Evolutionary conservation across 257 asterid genomes (phyloP).

Genomic region (Plectranthus barbatus): DNA sequence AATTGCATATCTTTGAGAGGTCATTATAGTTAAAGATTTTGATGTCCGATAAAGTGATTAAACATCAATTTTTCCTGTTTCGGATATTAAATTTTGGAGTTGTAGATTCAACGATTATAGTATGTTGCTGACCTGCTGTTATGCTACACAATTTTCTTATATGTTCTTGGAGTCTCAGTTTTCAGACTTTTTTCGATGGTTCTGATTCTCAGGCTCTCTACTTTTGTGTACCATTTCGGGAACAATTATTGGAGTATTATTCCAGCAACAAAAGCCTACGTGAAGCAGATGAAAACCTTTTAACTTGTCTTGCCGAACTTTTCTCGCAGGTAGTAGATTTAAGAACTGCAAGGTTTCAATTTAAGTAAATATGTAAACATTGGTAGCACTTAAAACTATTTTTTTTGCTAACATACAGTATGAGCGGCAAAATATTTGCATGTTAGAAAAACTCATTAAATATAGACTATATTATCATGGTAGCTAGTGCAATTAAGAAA

Average conservation of each 20-base stretch:
- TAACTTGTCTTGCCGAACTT: slow-evolving; percentile 85
- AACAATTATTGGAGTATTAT: slow-evolving; percentile 70
- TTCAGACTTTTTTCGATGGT: not conserved
- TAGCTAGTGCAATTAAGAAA: not conserved
- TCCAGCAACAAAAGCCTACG: slow-evolving; percentile 41
- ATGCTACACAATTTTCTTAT: not conserved
- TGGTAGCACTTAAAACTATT: not conserved
- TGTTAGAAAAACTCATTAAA: not conserved
- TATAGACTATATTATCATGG: not conserved
- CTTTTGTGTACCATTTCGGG: slow-evolving; percentile 88
- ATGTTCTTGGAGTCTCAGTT: not conserved
- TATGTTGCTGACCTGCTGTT: slow-evolving; percentile 10
- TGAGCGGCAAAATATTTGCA: not conserved
- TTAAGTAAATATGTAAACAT: not conserved
- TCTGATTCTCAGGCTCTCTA: slow-evolving; percentile 60
- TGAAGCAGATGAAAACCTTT: slow-evolving; percentile 72
- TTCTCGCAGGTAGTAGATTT: slow-evolving; percentile 60
- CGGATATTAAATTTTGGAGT: not conserved
- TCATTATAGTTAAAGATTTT: not conserved
- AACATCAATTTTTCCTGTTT: not conserved
- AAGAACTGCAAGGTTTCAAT: not conserved
- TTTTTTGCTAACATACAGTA: not conserved
- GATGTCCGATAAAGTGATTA: not conserved
- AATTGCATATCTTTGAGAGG: slow-evolving; percentile 5
- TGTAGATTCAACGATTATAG: not conserved